Base-by-base conservation (phyloP, 257 asterid genomes). In the Nicotiana tabacum region DNA sequence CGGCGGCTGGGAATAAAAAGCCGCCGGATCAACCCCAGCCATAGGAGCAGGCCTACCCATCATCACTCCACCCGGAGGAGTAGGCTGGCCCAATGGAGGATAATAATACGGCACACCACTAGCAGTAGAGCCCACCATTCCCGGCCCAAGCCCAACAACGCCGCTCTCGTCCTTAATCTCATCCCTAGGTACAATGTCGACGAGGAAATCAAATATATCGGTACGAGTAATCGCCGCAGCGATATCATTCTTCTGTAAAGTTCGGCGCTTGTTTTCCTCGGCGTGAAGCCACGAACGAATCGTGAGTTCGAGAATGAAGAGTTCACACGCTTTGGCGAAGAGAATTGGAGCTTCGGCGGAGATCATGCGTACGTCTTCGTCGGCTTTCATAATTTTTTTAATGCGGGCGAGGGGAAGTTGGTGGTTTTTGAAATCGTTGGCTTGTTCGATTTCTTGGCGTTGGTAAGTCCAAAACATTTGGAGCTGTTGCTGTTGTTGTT, bases 241-340 rank as follows among this genome's bases (percentile, higher is more conserved):
- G 77, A 94, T 94, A 80, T 94, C 98, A 79, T 94, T 93, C 87
- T 94, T 94, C 95, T 94, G 97, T n/a, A 94, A 91, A 3, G 98
- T 94, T 4, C 98, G 88, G 35, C 97, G 92, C 92, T 93, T 94
- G 89, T 94, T 93, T 89, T 93, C 97, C 94, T 94, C 97, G 66
- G 98, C 97, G 90, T 94, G 98, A 39, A 92, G 90, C 98, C 98
- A 94, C 9, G 98, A 94, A 43, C 97, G 91, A 86, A 93, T 94
- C 3, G 98, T 94, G 87, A 94, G 95, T 84, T 94, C 98, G 37
- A 94, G 93, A 66, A 94, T 94, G 92, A 94, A 94, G 66, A 94
- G 91, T 86, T 94, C 98, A 83, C 98, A 94, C 6, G 98, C 98
- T 89, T 94, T 94, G 13, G 98, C 95, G 86, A 94, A 94, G 48